Evolutionary conservation across 1,284 basidiomycete species (phyloP), one percentile per base, ranked within the genome.

Genomic region (Pisolithus thermaeus): DNA sequence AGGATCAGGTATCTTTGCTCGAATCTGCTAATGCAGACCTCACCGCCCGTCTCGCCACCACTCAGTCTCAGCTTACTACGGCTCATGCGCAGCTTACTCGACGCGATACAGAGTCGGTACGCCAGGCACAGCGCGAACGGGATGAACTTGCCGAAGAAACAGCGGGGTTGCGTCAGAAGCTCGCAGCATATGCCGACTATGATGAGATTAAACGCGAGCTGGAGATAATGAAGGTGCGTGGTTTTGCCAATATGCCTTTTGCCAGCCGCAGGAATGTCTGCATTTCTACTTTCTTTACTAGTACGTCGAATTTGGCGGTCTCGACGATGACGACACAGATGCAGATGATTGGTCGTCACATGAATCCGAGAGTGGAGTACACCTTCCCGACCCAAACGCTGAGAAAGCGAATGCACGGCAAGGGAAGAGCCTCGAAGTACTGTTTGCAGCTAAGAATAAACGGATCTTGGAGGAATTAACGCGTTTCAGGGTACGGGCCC

Each of bases 191-290:
- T 59, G 70, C 70, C 4, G 92, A 97, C 67, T 97, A 97, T 61
- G 94, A 97, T 61, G 94, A 97, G 71, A 84, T 97, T 65, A 97
- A 97, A 73, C 84, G 94, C 40, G 95, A 97, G 67, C 78, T 97
- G 22, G 93, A 94, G 63, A 96, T 97, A 59, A 91, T 97, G 90
- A 97, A 97, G 83, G 93, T 91, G 49, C 23, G 74, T 59, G 2
- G 47, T 44, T 23, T 37, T 16, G 39, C 44, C n/a, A 9, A 4
- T 14, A 22, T 18, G 43, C 25, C 2, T 39, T n/a, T 41, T 39
- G 5, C 38, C 18, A 39, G 38, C 8, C 5, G 38, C 18, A 7
- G 23, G 23, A 20, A 16, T 12, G 14, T 32, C 32, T 51, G 23
- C 18, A 43, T 48, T 50, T 46, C 23, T 51, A 47, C 52, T n/a